These are phyloP conservation scores for Galeopsis tetrahit DNA, from an alignment of 257 asterid species.

Conservation along the genomic window DNA sequence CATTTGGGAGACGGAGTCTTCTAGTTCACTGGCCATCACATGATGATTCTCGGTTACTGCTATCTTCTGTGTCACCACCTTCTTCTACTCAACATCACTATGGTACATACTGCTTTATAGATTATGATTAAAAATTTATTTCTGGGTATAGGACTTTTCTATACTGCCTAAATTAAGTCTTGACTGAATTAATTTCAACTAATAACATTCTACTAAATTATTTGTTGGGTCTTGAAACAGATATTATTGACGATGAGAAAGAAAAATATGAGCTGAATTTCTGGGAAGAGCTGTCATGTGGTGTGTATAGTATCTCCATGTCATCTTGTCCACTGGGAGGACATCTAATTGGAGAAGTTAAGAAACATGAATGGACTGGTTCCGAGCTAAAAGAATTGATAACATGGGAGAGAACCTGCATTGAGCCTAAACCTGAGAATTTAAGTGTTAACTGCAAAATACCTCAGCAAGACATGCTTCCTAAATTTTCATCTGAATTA, in stretches of 20 bases:
- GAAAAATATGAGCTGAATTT: slow-evolving; percentile 52
- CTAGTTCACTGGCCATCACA: slow-evolving; percentile 93
- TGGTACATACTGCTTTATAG: slow-evolving; percentile 48
- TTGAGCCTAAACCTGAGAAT: slow-evolving; percentile 64
- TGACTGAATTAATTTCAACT: slow-evolving; percentile 3
- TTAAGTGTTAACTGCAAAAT: slow-evolving; percentile 32
- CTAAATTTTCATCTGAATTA: slow-evolving; percentile 43
- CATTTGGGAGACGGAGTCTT: slow-evolving; percentile 95
- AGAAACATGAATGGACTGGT: slow-evolving; percentile 78
- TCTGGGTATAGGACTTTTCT: not conserved
- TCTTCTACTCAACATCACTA: slow-evolving; percentile 44
- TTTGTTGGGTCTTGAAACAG: slow-evolving; percentile 41
- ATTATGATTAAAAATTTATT: not conserved
- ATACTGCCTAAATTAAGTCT: not conserved
- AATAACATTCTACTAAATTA: slow-evolving; percentile 24
- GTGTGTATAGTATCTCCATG: slow-evolving; percentile 73
- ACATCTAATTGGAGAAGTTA: slow-evolving; percentile 51
- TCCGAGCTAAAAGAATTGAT: slow-evolving; percentile 67
- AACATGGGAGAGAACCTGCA: slow-evolving; percentile 75
- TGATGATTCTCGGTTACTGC: slow-evolving; percentile 72
- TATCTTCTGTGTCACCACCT: slow-evolving; percentile 88
- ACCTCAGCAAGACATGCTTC: slow-evolving; percentile 37
- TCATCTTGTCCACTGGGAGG: slow-evolving; percentile 42
- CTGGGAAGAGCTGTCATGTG: slow-evolving; percentile 99
- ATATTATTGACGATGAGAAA: slow-evolving; percentile 42